These are phyloP conservation scores for Trypanosoma cruzi DNA, from an alignment of 208 protist species.

Conservation along the genomic window DNA sequence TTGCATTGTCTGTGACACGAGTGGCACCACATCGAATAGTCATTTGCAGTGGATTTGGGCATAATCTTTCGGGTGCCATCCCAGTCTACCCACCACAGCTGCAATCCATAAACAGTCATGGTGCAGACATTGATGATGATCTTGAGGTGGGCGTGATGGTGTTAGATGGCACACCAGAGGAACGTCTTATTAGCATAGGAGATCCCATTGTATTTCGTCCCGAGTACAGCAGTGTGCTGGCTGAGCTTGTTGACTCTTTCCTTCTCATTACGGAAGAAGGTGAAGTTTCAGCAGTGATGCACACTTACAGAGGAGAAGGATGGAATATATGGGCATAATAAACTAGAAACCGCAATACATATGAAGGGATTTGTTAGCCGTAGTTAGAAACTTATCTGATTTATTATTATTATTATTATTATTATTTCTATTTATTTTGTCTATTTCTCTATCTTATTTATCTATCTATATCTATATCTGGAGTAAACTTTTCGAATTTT, in stretches of 20 bases:
- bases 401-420: too few species aligned
- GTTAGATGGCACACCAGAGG: neutral
- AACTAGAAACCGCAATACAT: neutral
- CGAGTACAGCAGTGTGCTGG: constrained; percentile 1
- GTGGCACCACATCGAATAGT: neutral
- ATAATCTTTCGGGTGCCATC: neutral
- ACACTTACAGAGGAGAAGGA: constrained; percentile 22
- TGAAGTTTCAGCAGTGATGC: constrained; percentile 7
- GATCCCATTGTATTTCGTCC: constrained; percentile 25
- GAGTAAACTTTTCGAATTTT: constrained; percentile 15
- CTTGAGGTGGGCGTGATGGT: constrained; percentile 4
- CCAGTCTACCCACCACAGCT: constrained; percentile 21
- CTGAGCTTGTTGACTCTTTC: constrained; percentile 19
- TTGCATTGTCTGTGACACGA: constrained; percentile 16
- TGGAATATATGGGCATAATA: constrained; percentile 24
- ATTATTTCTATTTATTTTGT: neutral
- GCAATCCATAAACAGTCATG: neutral
- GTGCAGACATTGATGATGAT: constrained; percentile 4
- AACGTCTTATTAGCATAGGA: constrained; percentile 3
- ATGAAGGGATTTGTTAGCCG: neutral
- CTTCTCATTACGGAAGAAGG: constrained; percentile 14
- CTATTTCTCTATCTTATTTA: neutral
- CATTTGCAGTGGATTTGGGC: constrained; percentile 21
- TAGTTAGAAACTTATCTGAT: neutral
- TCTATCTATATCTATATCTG: neutral